A percentile compares a stretch with the other conserved stretches of the same genome.
Evolutionary conservation across 495 filamentous ascomycete species (phyloP).

Genomic region (Tuber umbilicatum): DNA sequence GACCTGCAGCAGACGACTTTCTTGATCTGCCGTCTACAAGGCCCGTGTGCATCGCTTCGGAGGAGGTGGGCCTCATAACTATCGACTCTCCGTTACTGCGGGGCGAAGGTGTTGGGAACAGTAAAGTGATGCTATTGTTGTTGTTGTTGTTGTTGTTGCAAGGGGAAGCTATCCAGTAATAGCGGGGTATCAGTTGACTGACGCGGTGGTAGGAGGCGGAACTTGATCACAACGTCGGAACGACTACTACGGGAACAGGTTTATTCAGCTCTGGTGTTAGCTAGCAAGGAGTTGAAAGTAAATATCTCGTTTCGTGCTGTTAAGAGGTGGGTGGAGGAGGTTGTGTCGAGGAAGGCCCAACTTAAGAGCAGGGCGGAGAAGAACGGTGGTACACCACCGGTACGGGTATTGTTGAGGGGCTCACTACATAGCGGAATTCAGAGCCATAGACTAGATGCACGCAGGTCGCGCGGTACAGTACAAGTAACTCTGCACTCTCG

Average conservation of each 20-base stretch:
- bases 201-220: slow-evolving; percentile 9
- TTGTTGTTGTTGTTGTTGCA: not conserved
- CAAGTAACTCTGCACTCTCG: not conserved
- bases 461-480: not conserved
- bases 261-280: not conserved
- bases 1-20: slow-evolving; percentile 33
- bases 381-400: not conserved
- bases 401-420: not conserved
- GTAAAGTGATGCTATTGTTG: slow-evolving; percentile 6
- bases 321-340: not conserved
- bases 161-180: slow-evolving; percentile 17
- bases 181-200: slow-evolving; percentile 32
- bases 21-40: slow-evolving; percentile 31
- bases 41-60: slow-evolving; percentile 34
- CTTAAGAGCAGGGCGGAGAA: not conserved
- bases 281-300: not conserved
- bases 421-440: not conserved
- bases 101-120: slow-evolving; percentile 15
- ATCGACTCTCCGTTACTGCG: not conserved
- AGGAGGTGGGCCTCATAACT: slow-evolving; percentile 36
- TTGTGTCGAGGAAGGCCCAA: not conserved
- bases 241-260: not conserved
- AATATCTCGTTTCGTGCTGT: not conserved
- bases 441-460: not conserved
- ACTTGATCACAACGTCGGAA: not conserved